Evolutionary conservation across 257 asterid genomes (phyloP), one percentile per base, ranked within the genome.

Genomic region (Ilex asprella): DNA sequence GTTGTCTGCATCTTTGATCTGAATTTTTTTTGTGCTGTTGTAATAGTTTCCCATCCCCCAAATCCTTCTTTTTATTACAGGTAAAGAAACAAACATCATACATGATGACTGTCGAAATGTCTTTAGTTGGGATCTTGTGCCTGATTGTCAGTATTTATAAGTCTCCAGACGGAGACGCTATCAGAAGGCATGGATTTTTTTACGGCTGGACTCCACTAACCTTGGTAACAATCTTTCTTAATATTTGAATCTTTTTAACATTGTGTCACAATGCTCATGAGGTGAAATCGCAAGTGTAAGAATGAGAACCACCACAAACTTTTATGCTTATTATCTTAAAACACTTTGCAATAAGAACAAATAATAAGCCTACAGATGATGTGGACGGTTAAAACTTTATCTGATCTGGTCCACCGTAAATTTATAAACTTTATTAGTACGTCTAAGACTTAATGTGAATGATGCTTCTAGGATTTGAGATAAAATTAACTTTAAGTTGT

Each of bases 61-160:
- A 0, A 7, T 15, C 15, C 30, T 53, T 70, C 55, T 59, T 2
- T 43, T 62, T 61, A 30, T 61, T 31, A 67, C 75, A 92, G 99
- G 96, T 92, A 64, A 89, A 92, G 87, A 89, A 86, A 69, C 95
- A 80, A 61, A 30, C 96, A 30, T 85, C 97, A 57, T 92, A 92
- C 78, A 63, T 92, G 91, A 89, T 92, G 99, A 92, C 97, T 35
- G 83, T 92, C 67, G 99, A 92, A 82, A 89, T 92, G 99, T 92
- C 99, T 64, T 67, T 86, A 59, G 83, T 92, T 76, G 99, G 99
- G 81, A 89, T 89, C 68, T 73, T 89, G 66, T 92, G 99, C 83
- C 73, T 92, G 73, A 78, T 89, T 64, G 91, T 81, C 63, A 92
- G 97, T 81, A 81, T 91, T 58, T 89, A 55, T 69, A 85, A 86